These are phyloP conservation scores for Chlorella vulgaris DNA, from an alignment of 139 green algal species.

Conservation along the genomic window DNA sequence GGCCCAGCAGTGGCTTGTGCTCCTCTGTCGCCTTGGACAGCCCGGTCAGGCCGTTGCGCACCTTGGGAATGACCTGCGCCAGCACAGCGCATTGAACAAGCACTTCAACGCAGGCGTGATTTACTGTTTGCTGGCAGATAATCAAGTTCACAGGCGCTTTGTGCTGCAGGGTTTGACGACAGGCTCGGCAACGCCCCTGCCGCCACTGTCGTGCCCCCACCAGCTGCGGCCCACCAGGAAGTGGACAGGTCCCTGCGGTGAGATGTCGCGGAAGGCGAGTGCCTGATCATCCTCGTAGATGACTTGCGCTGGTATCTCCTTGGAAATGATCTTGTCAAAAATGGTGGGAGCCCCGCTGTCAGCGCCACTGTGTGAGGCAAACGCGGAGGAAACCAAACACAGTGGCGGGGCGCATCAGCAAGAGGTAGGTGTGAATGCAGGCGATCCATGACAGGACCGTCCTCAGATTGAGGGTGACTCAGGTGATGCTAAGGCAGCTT, in stretches of 20 bases:
- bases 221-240: conserved; percentile 66
- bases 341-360: conserved; percentile 74
- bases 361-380: conserved; percentile 15
- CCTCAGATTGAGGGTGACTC: too few relatives aligned
- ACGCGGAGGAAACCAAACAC: not conserved
- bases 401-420: too few relatives aligned
- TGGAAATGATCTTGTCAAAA: conserved; percentile 97
- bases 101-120: too few relatives aligned
- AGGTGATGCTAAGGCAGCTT: too few relatives aligned
- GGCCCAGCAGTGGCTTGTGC: conserved; percentile 85
- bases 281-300: conserved; percentile 96
- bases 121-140: not conserved
- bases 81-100: too few relatives aligned
- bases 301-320: conserved; percentile 84
- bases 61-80: conserved; percentile 84
- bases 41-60: conserved; percentile 71
- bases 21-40: conserved; percentile 79
- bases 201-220: too few relatives aligned
- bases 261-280: conserved; percentile 94
- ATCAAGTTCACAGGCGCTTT: not conserved
- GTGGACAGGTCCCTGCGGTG: conserved; percentile 86
- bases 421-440: too few relatives aligned
- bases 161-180: too few relatives aligned
- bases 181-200: too few relatives aligned
- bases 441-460: too few relatives aligned